Evolutionary conservation across 2,329 filamentous ascomycete species (phyloP).

Genomic region (Aspergillus amoenus): DNA sequence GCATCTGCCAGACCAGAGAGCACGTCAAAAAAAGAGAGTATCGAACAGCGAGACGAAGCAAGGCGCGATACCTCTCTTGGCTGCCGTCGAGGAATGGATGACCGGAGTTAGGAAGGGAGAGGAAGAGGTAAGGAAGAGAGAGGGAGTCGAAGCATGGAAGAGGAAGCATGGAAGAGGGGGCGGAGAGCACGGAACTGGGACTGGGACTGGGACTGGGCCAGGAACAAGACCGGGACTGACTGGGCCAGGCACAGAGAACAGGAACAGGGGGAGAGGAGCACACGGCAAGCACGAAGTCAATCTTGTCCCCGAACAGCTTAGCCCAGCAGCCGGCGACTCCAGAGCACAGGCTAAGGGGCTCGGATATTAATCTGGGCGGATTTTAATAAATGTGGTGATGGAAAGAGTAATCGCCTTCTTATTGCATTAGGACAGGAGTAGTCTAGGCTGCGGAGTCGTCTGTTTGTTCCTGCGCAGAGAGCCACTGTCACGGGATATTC

Average conservation of each 20-base stretch:
- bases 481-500: conserved; percentile 14
- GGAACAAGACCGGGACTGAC: conserved; percentile 9
- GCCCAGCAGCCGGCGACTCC: background rate
- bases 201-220: background rate
- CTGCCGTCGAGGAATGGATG: conserved; percentile 4
- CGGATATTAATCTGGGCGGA: conserved; percentile 10
- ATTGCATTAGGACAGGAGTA: conserved; percentile 1
- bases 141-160: conserved; percentile 22
- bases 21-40: conserved; percentile 20
- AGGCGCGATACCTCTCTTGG: conserved; percentile 14
- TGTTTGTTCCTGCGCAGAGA: conserved; percentile 20
- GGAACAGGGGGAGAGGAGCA: conserved; percentile 14
- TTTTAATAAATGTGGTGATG: conserved; percentile 4
- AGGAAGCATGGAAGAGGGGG: conserved; percentile 14
- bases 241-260: conserved; percentile 3
- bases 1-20: conserved; percentile 36
- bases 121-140: conserved; percentile 42
- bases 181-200: background rate
- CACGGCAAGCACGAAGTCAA: conserved; percentile 19
- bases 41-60: conserved; percentile 10
- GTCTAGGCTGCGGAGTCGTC: conserved; percentile 18
- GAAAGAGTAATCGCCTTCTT: background rate
- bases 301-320: conserved; percentile 20
- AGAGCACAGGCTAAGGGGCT: conserved; percentile 14
- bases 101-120: background rate